Base-by-base conservation (phyloP, 2,329 filamentous ascomycete species). In the Neurospora sp. region DNA sequence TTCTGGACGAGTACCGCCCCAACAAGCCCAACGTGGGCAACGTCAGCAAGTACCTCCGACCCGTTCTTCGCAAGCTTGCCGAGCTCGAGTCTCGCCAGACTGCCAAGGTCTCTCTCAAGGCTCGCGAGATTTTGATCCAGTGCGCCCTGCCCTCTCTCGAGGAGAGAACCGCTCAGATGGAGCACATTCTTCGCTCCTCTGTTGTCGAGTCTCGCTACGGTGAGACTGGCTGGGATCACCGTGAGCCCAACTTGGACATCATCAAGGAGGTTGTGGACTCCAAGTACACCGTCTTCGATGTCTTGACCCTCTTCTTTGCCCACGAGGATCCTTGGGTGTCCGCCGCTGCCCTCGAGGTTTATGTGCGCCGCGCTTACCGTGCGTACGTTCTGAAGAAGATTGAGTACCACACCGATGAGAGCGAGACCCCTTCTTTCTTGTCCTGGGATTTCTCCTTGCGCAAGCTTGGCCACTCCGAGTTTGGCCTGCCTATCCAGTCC, bases 221-320 rank as follows among this genome's bases (percentile, higher is more conserved):
- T 71, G 96, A 99, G 86, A 94, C 92, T 71, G 94, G 95, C 68
- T 97, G 92, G 92, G 95, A 97, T 73, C 96, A 99, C 83, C 88
- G 96, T 74, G 92, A 97, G 81, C 96, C 96, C 66, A 92, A 91
- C 81, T 84, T 97, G 69, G 91, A 96, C 28, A 85, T 97, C 73
- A 91, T 99, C 82, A 97, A 97, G 85, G 96, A 99, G 81, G 94
- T 99, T 39, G 93, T 99, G 68, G 96, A 99, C 81, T 98, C 96
- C 69, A 97, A 97, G 83, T 98, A 96, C 84, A 98, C 95, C 57
- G 96, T 99, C 73, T 97, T 97, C 76, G 96, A 99, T 78, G 96
- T 99, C 19, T 82, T 99, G 74, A 92, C 95, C 8, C 89, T 93
- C 70, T 99, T 99, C 88, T 99, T 99, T 78, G 92, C 90, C 40